Percentiles rank a stretch among this genome's conserved stretches.
These are phyloP conservation scores for Rauvolfia tetraphylla DNA, from an alignment of 257 asterid genomes.

Conservation along the genomic window DNA sequence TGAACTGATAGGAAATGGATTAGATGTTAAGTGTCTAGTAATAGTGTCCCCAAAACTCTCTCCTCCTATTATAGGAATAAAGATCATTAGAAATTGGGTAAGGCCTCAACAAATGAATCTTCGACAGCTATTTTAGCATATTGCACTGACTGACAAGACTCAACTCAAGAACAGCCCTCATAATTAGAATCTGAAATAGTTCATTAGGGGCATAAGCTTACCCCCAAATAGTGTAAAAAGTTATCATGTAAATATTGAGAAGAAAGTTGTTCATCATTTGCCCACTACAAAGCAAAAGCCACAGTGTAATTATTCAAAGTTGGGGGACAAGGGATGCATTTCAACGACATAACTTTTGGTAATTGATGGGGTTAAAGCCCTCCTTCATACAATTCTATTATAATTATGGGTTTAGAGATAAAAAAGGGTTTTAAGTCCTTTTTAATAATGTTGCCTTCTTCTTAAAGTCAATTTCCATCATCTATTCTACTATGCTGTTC, in stretches of 20 bases:
- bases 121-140: conserved; percentile 29
- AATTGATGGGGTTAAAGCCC: conserved; percentile 29
- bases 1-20: conserved; percentile 32
- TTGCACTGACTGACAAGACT: conserved; percentile 57
- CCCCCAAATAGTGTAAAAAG: conserved; percentile 22
- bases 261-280: conserved; percentile 46
- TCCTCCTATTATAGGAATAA: conserved; percentile 15
- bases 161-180: conserved; percentile 38
- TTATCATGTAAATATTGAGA: conserved; percentile 46
- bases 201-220: conserved; percentile 38
- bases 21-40: conserved; percentile 32
- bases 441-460: conserved; percentile 22
- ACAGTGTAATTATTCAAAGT: conserved; percentile 44
- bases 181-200: conserved; percentile 32
- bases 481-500: not conserved
- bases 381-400: not conserved
- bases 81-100: conserved; percentile 14
- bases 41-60: conserved; percentile 14
- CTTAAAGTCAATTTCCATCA: conserved; percentile 28
- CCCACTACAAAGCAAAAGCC: conserved; percentile 49
- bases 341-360: conserved; percentile 55
- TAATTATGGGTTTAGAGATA: conserved; percentile 18
- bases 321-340: conserved; percentile 53
- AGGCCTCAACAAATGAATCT: conserved; percentile 27
- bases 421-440: conserved; percentile 5